A percentile compares a stretch with the other conserved stretches of the same genome.
These are phyloP conservation scores for Tolypocladium pustulatum DNA, from an alignment of 2,329 filamentous ascomycete species.

Conservation along the genomic window DNA sequence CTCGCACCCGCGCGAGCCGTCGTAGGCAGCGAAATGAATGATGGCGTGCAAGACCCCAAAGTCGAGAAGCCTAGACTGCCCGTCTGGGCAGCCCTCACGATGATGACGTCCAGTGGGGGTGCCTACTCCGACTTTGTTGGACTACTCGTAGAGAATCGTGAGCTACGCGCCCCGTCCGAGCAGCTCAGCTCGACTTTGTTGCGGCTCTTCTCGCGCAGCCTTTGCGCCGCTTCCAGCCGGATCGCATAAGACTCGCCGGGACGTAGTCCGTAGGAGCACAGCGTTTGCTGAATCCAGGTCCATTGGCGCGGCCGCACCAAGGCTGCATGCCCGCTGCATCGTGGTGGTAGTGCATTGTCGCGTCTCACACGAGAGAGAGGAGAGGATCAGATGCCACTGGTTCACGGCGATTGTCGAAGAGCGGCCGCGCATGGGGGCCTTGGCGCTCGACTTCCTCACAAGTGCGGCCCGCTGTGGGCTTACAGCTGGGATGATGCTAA, in stretches of 20 bases:
- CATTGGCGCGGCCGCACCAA: neutral
- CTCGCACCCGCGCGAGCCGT: neutral
- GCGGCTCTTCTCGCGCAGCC: neutral
- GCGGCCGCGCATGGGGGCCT: neutral
- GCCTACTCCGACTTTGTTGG: too few relatives aligned
- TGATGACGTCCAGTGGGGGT: neutral
- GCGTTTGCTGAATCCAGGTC: neutral
- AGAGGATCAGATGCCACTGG: neutral
- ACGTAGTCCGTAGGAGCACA: neutral
- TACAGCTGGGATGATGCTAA: neutral
- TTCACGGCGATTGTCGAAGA: neutral
- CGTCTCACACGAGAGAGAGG: neutral
- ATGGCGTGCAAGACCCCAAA: neutral
- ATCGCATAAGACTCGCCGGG: neutral
- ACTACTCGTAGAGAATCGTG: neutral
- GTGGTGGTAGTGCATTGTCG: neutral
- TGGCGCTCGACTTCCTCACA: neutral
- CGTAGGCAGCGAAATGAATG: neutral
- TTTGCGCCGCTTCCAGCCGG: neutral
- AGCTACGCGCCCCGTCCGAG: neutral
- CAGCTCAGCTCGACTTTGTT: neutral
- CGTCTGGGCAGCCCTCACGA: neutral
- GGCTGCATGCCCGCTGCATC: neutral
- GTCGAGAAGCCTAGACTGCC: neutral
- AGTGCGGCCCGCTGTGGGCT: neutral